Base-by-base conservation (phyloP, 139 green algal genomes). In the Coccomyxa sp. region DNA sequence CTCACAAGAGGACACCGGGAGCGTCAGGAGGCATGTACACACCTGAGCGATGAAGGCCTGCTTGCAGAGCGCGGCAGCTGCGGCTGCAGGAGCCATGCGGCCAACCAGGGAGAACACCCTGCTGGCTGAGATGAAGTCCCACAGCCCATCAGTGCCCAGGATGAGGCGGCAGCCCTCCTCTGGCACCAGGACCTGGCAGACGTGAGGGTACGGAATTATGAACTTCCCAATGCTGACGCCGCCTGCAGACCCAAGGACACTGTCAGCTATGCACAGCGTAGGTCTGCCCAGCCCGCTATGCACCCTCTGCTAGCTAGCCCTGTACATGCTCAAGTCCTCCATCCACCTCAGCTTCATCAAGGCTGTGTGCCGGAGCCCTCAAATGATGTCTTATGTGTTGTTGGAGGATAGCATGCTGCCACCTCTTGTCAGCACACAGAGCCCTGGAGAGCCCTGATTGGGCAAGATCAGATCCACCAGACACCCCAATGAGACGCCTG, bases 261-360 rank as follows among this genome's bases (percentile, higher is more conserved):
- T 64, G 50, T 18, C 50, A 31, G 50, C 18, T 18, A 22, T 64
- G 50, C 18, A 6, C 2, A 1, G 5, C 27, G 50, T 3, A 64
- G 50, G 50, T 22, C 73, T 98, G 82, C 2, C 94, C 95, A 16
- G 95, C 95, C 6, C 94, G 95, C 95, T 94, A 98, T 7, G 95
- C 83, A 38, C 92, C 84, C 58, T 98, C 81, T 0, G 95, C 95
- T 9, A 95, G 94, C 36, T 98, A 88, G 22, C 93, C 92, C 16
- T 72, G 69, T 58, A 77, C 73, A 6, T 75, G 44, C 4, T 64
- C 36, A 12, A 55, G 55, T 27, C 35, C 40, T 35, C 75, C 76
- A 33, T 76, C 75, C 44, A 73, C 55, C 54, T 55, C 37, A n/a
- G 73, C 40, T 12, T n/a, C 34, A 24, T 16, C 68, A 24, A 38